phyloP scores from a whole-genome alignment of 164 flowering plant genomes.

The Annona cherimola region DNA sequence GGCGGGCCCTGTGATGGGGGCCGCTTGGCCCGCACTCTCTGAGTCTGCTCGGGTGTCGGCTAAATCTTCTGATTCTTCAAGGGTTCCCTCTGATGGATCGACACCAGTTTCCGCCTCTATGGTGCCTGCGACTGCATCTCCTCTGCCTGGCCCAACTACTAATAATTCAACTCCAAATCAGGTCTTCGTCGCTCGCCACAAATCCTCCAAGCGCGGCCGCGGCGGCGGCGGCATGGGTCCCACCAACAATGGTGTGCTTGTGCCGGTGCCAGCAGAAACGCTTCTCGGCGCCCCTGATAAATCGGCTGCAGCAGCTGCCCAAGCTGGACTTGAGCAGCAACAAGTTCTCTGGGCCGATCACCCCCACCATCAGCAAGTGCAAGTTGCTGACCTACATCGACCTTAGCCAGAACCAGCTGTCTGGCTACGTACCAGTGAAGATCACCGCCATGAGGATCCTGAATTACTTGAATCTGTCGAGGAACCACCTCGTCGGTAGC shows the following conservation, averaged over 20 bases:
- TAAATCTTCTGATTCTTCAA: constrained; percentile 37
- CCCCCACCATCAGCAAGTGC: constrained; percentile 77
- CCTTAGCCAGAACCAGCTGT: constrained; percentile 74
- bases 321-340: constrained; percentile 87
- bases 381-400: constrained; percentile 75
- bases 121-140: constrained; percentile 25
- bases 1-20: constrained; percentile 40
- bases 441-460: constrained; percentile 74
- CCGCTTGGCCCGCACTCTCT: constrained; percentile 71
- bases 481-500: constrained; percentile 68
- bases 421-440: constrained; percentile 73
- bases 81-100: constrained; percentile 41
- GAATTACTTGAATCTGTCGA: constrained; percentile 80
- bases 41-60: constrained; percentile 51
- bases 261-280: constrained; percentile 10
- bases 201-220: constrained; percentile 43
- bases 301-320: constrained; percentile 72
- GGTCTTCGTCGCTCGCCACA: constrained; percentile 33
- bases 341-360: constrained; percentile 55
- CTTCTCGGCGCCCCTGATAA: constrained; percentile 24
- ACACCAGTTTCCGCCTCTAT: constrained; percentile 20
- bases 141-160: constrained; percentile 31
- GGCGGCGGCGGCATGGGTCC: constrained; percentile 18
- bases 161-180: constrained; percentile 30
- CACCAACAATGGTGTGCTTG: constrained; percentile 27